Base-by-base conservation (phyloP, 805 yeast species). In the Torulaspora maleeae region DNA sequence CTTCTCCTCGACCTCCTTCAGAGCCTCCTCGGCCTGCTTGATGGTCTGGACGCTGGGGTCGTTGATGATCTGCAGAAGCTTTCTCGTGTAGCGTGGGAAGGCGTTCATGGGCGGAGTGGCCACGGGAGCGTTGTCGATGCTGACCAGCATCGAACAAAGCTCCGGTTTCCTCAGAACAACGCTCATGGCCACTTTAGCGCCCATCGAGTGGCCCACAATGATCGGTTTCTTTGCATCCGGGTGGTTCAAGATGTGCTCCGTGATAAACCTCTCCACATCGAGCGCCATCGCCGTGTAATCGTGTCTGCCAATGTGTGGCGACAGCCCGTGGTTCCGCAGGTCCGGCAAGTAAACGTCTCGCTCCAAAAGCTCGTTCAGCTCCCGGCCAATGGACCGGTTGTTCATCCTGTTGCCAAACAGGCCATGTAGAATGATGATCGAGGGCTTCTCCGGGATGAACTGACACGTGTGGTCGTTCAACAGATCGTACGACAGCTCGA, bases 171-270 rank as follows among this genome's bases (percentile, higher is more conserved):
- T 71, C 47, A 93, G 68, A 0, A 87, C 82, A 4, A 85, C 71
- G 0, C 93, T 89, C 97, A 91, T 90, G 5, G 83, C 96, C 0
- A 91, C 77, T 59, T 91, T 90, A 4, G 95, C 99, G 5, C 99
- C 99, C 93, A 86, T 83, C 0, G 91, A 83, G 61, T 85, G 93
- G 0, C 95, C 95, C 13, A 85, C 68, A 15, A 85, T 48, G n/a
- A 85, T 77, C 0, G 86, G 83, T 41, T 75, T 73, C 10, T 58
- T 60, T 16, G 63, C 48, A 2, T 49, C 56, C 4, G 63, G 69
- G 45, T 50, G 61, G 43, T 19, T 60, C 53, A 36, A 73, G 54
- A 2, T 63, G 53, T 74, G 70, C 3, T 76, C 77, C 1, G 59
- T 56, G 9, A 90, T 75, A 59, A 89, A 91, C 15, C 67, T 56